phyloP scores from a whole-genome alignment of 345 rosid species.

The Erysimum cheiranthoides region DNA sequence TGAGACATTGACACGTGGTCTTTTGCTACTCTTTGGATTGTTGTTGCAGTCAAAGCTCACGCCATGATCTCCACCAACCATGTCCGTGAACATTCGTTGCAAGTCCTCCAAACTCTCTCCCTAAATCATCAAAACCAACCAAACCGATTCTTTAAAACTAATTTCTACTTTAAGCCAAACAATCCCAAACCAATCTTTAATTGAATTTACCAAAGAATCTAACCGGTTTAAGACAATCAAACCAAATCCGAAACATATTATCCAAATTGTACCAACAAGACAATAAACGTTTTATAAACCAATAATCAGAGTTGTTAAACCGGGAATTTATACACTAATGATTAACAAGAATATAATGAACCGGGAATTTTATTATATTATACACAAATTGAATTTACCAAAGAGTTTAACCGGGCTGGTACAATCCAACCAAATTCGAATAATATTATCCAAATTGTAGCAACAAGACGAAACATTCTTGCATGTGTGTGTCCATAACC shows the following conservation, averaged over 20 bases:
- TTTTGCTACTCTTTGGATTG: conserved; percentile 49
- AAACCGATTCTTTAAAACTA: conserved; percentile 1
- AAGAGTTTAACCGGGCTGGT: not conserved
- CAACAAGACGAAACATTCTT: not conserved
- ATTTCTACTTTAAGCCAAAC: not conserved
- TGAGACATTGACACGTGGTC: conserved; percentile 51
- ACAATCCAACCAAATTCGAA: not conserved
- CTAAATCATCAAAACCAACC: conserved; percentile 40
- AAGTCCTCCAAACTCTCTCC: conserved; percentile 88
- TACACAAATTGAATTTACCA: not conserved
- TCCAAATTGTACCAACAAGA: too few relatives aligned
- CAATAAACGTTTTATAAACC: not conserved
- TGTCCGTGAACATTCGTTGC: conserved; percentile 83
- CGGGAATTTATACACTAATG: not conserved
- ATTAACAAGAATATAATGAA: not conserved
- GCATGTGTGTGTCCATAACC: not conserved
- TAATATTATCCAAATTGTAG: not conserved
- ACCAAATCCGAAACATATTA: not conserved
- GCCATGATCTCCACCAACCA: conserved; percentile 64
- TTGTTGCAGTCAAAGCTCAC: conserved; percentile 39
- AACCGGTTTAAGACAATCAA: not conserved
- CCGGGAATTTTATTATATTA: not conserved
- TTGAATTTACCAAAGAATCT: not conserved
- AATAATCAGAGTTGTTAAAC: conserved; percentile 2
- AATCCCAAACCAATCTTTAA: not conserved